Conservation (phyloP, 148 eudicot species). For the Silene uniflora region DNA sequence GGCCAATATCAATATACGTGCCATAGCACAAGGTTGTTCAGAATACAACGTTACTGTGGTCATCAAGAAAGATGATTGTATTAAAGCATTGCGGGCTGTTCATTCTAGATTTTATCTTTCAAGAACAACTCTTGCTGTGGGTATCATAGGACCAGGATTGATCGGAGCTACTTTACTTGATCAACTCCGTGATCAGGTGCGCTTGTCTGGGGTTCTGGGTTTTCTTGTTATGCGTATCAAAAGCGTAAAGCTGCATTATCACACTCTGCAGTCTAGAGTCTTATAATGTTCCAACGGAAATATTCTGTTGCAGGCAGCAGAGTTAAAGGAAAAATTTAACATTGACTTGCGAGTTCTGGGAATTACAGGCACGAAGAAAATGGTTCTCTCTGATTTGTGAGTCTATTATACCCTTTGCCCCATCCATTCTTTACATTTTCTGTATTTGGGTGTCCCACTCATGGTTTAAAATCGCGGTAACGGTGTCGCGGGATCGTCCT, state of each 20-base stretch:
- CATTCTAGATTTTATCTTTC: conserved; percentile 96
- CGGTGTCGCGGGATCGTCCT: too few species aligned
- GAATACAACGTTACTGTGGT: conserved; percentile 94
- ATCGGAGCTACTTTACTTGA: conserved; percentile 92
- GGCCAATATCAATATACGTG: conserved; percentile 95
- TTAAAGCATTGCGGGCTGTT: conserved; percentile 82
- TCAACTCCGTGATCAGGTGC: conserved; percentile 92
- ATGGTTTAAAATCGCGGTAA: too few species aligned
- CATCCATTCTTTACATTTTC: neutral
- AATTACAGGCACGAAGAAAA: conserved; percentile 68
- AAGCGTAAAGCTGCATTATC: neutral
- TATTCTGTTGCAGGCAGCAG: conserved; percentile 56
- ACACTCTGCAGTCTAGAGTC: neutral
- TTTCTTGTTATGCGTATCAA: neutral
- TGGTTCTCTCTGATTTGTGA: conserved; percentile 88
- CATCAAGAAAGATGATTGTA: conserved; percentile 80
- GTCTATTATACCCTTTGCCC: conserved; percentile 21
- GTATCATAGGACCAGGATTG: conserved; percentile 95
- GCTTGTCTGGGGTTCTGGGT: neutral
- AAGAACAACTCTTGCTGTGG: conserved; percentile 88
- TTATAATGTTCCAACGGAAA: neutral
- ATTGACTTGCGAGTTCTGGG: conserved; percentile 97
- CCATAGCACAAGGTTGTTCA: conserved; percentile 99
- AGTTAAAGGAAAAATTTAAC: conserved; percentile 82
- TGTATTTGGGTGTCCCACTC: neutral